A percentile compares a stretch with the other conserved stretches of the same genome.
Evolutionary conservation across 208 protist species (phyloP).

Genomic region (Strigomonas culicis): DNA sequence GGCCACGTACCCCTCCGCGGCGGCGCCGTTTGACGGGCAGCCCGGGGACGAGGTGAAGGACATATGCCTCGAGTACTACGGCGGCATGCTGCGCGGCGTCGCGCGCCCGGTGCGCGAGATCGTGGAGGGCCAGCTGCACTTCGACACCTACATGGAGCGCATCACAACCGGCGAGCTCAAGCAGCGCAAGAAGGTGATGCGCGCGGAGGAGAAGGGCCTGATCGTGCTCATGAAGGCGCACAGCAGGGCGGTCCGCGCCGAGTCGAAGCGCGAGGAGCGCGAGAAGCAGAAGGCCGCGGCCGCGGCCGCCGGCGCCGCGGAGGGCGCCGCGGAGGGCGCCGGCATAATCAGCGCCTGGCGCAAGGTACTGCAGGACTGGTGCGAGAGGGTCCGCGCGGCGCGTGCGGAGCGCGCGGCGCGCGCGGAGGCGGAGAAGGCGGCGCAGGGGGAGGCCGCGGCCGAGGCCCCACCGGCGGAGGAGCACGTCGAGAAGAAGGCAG

Average conservation of each 20-base stretch:
- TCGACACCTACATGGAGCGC: too few species aligned
- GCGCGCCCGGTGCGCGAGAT: background rate
- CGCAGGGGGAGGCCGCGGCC: background rate
- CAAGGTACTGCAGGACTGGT: too few species aligned
- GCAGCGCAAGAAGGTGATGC: background rate
- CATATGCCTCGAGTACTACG: background rate
- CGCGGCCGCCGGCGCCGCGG: too few species aligned
- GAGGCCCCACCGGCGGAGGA: background rate
- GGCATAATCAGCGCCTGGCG: too few species aligned
- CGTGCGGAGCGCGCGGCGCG: background rate
- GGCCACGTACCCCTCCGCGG: background rate
- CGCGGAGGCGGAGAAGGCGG: background rate
- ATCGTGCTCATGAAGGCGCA: background rate
- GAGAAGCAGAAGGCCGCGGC: too few species aligned
- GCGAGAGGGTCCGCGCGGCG: background rate
- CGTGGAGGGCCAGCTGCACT: too few species aligned
- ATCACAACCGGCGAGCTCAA: background rate
- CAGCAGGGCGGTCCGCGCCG: background rate
- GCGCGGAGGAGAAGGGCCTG: background rate
- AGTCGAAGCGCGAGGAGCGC: too few species aligned
- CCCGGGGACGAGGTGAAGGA: too few species aligned
- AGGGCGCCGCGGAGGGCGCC: too few species aligned
- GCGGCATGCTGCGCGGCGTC: constrained; percentile 1
- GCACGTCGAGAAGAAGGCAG: background rate
- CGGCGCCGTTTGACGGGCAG: background rate